A percentile compares a stretch with the other conserved stretches of the same genome.
These are phyloP conservation scores for Dispira parvispora DNA, from an alignment of 192 early-diverging fungal genomes.

Conservation along the genomic window DNA sequence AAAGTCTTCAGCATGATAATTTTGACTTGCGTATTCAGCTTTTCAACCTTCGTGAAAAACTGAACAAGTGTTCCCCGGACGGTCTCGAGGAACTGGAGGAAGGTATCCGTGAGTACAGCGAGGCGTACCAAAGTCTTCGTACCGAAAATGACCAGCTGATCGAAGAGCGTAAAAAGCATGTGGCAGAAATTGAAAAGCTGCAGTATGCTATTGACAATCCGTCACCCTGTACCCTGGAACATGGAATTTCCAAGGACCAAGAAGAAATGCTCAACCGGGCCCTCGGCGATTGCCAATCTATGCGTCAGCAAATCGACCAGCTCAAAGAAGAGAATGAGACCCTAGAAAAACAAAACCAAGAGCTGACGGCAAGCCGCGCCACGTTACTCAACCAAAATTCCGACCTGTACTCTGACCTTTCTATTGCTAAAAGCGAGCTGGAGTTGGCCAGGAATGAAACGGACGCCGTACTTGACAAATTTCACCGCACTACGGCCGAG, in stretches of 20 bases:
- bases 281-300: background rate
- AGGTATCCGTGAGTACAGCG: background rate
- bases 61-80: background rate
- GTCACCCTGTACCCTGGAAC: background rate
- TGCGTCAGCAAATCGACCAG: background rate
- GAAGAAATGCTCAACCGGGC: background rate
- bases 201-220: background rate
- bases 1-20: background rate
- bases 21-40: background rate
- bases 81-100: background rate
- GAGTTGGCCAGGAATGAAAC: background rate
- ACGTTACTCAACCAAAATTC: background rate
- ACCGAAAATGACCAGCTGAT: background rate
- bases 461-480: background rate
- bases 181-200: background rate
- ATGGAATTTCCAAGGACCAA: background rate
- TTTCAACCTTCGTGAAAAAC: background rate
- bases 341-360: background rate
- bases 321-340: constrained; percentile 1
- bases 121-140: background rate
- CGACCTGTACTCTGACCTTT: background rate
- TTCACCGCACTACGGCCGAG: background rate
- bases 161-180: background rate
- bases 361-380: background rate
- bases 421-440: background rate